Percentiles rank a stretch among this genome's conserved stretches.
These are phyloP conservation scores for Penicillium expansum DNA, from an alignment of 2,329 filamentous ascomycete species.

Conservation along the genomic window DNA sequence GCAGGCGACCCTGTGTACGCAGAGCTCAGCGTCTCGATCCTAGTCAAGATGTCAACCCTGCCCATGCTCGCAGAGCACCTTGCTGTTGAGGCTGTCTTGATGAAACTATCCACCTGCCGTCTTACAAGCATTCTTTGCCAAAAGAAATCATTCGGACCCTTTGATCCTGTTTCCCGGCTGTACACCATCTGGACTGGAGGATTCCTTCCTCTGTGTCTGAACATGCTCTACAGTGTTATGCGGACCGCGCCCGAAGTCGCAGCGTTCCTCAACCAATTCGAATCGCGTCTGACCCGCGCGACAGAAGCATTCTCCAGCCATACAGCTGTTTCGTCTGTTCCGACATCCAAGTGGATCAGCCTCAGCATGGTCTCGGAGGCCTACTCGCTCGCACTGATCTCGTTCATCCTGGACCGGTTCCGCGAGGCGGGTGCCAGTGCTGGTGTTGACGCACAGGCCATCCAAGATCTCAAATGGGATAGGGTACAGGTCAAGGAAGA, in stretches of 20 bases:
- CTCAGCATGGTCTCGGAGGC: slow-evolving; percentile 72
- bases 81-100: slow-evolving; percentile 79
- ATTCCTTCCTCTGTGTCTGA: slow-evolving; percentile 81
- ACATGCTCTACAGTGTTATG: slow-evolving; percentile 79
- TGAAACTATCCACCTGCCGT: slow-evolving; percentile 74
- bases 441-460: slow-evolving; percentile 58
- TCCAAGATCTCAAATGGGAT: slow-evolving; percentile 75
- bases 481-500: slow-evolving; percentile 70
- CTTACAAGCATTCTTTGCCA: slow-evolving; percentile 73
- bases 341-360: slow-evolving; percentile 62
- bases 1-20: slow-evolving; percentile 86
- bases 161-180: slow-evolving; percentile 71
- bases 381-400: slow-evolving; percentile 74
- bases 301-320: slow-evolving; percentile 65
- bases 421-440: slow-evolving; percentile 62
- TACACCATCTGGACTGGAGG: slow-evolving; percentile 90
- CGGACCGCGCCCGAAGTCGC: slow-evolving; percentile 78
- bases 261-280: slow-evolving; percentile 86
- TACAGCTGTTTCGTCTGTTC: slow-evolving; percentile 44
- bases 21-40: slow-evolving; percentile 83
- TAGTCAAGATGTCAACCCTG: slow-evolving; percentile 81
- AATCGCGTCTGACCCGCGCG: slow-evolving; percentile 70
- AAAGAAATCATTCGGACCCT: slow-evolving; percentile 68
- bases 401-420: slow-evolving; percentile 67
- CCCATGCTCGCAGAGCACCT: slow-evolving; percentile 82